Percentiles rank a stretch among this genome's conserved stretches.
phyloP scores from a whole-genome alignment of 208 protist species.

The Strigomonas galati region DNA sequence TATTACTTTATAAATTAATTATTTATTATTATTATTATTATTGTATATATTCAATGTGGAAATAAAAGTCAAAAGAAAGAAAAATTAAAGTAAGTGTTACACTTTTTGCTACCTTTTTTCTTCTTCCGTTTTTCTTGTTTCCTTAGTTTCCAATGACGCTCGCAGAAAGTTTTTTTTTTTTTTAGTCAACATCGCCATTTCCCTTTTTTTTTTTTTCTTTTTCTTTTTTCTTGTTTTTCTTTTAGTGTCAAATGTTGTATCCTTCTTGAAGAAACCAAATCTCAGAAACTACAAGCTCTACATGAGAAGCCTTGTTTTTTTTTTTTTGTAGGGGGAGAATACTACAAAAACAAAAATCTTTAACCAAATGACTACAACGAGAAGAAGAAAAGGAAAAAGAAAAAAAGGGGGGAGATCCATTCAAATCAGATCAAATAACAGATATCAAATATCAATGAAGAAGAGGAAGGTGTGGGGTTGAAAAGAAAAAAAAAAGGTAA shows the following conservation, averaged over 20 bases:
- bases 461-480: constrained; percentile 8
- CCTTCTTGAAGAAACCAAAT: not conserved
- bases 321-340: not conserved
- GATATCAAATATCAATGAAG: too few species aligned
- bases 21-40: too few species aligned
- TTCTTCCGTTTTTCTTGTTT: not conserved
- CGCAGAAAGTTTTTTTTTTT: not conserved
- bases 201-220: not conserved
- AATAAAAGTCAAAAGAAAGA: too few species aligned
- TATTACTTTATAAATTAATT: too few species aligned
- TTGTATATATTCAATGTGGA: not conserved
- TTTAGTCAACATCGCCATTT: not conserved
- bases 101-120: not conserved
- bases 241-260: not conserved
- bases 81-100: not conserved
- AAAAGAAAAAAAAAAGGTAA: constrained; percentile 12
- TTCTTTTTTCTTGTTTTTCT: constrained; percentile 1
- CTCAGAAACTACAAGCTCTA: not conserved
- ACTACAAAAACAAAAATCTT: constrained; percentile 10
- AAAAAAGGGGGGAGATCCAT: too few species aligned
- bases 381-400: constrained; percentile 16
- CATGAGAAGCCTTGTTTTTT: not conserved
- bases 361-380: constrained; percentile 12
- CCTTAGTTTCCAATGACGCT: not conserved
- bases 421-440: too few species aligned